Conservation (phyloP, 2,329 filamentous ascomycete species). For the Fusarium fujikuroi region DNA sequence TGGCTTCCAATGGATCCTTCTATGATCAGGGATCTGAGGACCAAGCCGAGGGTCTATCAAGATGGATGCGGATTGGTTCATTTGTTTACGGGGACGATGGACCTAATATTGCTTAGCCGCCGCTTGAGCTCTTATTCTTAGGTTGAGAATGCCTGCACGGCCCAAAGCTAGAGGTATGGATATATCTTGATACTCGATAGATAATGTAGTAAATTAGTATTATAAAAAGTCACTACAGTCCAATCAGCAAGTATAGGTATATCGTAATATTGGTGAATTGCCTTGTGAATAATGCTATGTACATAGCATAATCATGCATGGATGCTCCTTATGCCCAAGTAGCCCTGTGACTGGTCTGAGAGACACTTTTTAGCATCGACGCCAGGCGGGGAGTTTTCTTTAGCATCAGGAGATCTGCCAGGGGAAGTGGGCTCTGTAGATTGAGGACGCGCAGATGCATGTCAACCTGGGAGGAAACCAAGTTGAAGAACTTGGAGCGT, state of each 20-base stretch:
- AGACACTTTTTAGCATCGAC: not conserved
- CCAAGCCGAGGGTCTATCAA: conserved; percentile 26
- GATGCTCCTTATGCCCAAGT: not conserved
- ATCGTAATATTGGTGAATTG: not conserved
- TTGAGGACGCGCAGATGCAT: conserved; percentile 29
- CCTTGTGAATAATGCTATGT: not conserved
- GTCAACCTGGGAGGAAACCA: conserved; percentile 15
- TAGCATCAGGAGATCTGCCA: conserved; percentile 26
- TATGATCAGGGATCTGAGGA: conserved; percentile 26
- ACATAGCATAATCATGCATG: not conserved
- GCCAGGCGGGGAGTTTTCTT: conserved; percentile 11
- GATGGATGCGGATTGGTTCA: conserved; percentile 35
- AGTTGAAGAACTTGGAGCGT: not conserved
- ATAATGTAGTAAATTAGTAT: not conserved
- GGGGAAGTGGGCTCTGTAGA: conserved; percentile 35
- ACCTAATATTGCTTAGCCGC: conserved; percentile 37
- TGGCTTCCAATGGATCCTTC: conserved; percentile 23
- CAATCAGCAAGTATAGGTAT: not conserved
- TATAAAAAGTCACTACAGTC: not conserved
- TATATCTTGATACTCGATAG: not conserved
- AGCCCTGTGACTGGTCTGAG: conserved; percentile 14
- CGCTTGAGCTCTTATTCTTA: conserved; percentile 6
- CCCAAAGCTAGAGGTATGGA: not conserved
- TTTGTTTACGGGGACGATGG: conserved; percentile 31
- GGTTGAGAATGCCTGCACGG: not conserved